These are phyloP conservation scores for Sporobolomyces phaffii DNA, from an alignment of 768 basidiomycete genomes.

Conservation along the genomic window DNA sequence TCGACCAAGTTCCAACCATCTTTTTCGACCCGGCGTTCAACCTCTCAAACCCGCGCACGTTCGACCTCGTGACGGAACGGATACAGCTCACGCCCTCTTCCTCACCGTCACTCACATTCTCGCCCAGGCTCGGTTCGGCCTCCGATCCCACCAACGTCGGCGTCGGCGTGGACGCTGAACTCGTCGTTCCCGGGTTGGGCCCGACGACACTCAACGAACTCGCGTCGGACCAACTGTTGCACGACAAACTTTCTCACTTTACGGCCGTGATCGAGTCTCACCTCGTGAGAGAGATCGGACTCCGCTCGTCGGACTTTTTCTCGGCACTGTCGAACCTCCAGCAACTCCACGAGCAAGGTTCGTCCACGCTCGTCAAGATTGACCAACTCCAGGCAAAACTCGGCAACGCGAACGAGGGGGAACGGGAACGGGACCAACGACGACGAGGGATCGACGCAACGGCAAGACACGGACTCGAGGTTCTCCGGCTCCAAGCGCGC, in stretches of 20 bases:
- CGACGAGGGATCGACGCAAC: slow-evolving; percentile 47
- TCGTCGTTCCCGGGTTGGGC: slow-evolving; percentile 18
- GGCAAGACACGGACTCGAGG: slow-evolving; percentile 70
- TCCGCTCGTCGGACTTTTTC: slow-evolving; percentile 89
- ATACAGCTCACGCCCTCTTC: slow-evolving; percentile 28
- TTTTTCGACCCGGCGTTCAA: slow-evolving; percentile 77
- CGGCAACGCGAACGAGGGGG: slow-evolving; percentile 69
- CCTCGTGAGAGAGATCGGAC: slow-evolving; percentile 82
- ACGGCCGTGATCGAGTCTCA: slow-evolving; percentile 92
- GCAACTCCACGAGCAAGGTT: slow-evolving; percentile 81
- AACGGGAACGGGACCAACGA: no score
- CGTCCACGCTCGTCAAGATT: slow-evolving; percentile 71
- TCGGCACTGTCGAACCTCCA: slow-evolving; percentile 90
- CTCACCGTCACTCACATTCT: slow-evolving; percentile 27
- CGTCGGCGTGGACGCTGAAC: neutral
- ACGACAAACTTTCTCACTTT: slow-evolving; percentile 84
- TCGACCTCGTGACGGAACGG: slow-evolving; percentile 67
- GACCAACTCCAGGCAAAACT: slow-evolving; percentile 64
- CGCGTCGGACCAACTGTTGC: slow-evolving; percentile 57
- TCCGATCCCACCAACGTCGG: neutral
- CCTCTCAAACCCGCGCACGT: slow-evolving; percentile 71
- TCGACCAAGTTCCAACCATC: slow-evolving; percentile 68
- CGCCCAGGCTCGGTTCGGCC: no score
- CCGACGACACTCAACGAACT: slow-evolving; percentile 25
- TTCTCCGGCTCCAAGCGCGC: slow-evolving; percentile 55